These are phyloP conservation scores for Boletus reticuloceps DNA, from an alignment of 768 basidiomycete genomes.

Conservation along the genomic window DNA sequence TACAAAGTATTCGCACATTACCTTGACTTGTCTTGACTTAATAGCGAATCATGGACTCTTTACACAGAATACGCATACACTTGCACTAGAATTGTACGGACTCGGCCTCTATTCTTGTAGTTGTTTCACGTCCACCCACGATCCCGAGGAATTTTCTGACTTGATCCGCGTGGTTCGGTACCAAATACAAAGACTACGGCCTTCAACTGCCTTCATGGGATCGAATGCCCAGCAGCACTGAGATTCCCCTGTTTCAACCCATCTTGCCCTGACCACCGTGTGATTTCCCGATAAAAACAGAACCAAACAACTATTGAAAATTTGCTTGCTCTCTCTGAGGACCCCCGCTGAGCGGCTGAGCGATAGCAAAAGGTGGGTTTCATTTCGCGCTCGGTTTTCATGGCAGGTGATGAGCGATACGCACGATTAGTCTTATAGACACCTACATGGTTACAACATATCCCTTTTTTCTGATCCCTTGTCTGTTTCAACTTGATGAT, in stretches of 20 bases:
- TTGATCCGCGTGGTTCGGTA: background rate
- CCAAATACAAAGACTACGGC: background rate
- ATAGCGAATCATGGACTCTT: constrained; percentile 11
- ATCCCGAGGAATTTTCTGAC: constrained; percentile 5
- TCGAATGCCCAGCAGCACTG: background rate
- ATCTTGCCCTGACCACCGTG: background rate
- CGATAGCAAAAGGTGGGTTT: constrained; percentile 9
- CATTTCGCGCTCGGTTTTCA: background rate
- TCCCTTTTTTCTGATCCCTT: constrained; percentile 20
- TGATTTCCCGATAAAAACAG: constrained; percentile 2
- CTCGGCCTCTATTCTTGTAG: constrained; percentile 18
- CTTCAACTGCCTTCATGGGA: background rate
- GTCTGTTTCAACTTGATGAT: background rate
- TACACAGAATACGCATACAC: constrained; percentile 4
- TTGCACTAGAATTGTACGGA: constrained; percentile 17
- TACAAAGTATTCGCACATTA: constrained; percentile 7
- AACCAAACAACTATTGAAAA: constrained; percentile 11
- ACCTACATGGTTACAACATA: constrained; percentile 61
- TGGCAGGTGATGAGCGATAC: constrained; percentile 51
- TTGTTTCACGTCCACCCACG: constrained; percentile 7
- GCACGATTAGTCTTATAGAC: constrained; percentile 98
- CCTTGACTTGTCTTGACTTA: constrained; percentile 7
- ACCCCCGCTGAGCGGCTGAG: too few species aligned
- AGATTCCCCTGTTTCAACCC: background rate
- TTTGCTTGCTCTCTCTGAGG: background rate